Evolutionary conservation across 176 grass and related monocot species (phyloP).

Genomic region (Areca catechu): DNA sequence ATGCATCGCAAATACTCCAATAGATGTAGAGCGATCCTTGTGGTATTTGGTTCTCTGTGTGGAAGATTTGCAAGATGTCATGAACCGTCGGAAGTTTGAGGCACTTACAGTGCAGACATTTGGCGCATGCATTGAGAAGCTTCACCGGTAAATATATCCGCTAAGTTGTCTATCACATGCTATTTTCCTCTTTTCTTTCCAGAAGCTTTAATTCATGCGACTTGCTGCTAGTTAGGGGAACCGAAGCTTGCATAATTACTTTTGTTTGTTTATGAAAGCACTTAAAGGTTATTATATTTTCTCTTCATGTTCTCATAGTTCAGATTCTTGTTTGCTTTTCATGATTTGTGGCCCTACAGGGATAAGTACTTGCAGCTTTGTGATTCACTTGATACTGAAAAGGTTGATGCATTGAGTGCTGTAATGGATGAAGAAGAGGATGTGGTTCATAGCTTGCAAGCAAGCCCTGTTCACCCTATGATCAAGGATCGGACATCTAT

Average conservation of each 20-base stretch:
- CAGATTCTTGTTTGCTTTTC: neutral
- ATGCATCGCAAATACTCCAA: constrained; percentile 76
- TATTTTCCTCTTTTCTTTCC: neutral
- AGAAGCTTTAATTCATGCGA: neutral
- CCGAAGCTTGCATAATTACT: no score
- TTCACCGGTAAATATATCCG: constrained; percentile 61
- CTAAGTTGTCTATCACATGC: neutral
- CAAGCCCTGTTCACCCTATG: constrained; percentile 80
- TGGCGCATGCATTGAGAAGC: constrained; percentile 93
- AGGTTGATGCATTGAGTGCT: constrained; percentile 73
- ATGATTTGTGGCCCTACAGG: constrained; percentile 35
- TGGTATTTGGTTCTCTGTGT: constrained; percentile 85
- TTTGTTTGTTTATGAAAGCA: neutral
- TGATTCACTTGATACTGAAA: constrained; percentile 93
- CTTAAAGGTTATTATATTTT: neutral
- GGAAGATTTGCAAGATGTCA: constrained; percentile 98
- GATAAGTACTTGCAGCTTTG: constrained; percentile 98
- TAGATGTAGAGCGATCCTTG: constrained; percentile 87
- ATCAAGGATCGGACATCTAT: constrained; percentile 94
- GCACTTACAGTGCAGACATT: constrained; percentile 97
- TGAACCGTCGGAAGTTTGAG: constrained; percentile 75
- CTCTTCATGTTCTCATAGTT: no score
- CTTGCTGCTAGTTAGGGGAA: no score
- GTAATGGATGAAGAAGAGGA: constrained; percentile 98
- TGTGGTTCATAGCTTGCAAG: constrained; percentile 81